Conservation (phyloP, 2,329 filamentous ascomycete genomes). For the Colletotrichum trifolii region DNA sequence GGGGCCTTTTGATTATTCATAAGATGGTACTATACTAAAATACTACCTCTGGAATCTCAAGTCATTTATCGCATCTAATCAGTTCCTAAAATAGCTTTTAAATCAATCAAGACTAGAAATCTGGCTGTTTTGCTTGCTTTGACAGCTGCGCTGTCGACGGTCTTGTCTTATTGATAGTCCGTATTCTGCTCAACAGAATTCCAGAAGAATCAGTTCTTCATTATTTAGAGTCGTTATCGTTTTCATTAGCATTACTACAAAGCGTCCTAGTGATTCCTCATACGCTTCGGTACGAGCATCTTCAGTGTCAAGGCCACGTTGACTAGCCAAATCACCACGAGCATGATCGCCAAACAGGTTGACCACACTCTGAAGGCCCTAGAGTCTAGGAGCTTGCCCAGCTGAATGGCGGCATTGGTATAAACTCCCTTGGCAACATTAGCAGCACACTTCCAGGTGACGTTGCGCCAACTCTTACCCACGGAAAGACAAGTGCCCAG, state of each 20-base stretch:
- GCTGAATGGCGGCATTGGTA: slow-evolving; percentile 49
- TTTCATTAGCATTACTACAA: not conserved
- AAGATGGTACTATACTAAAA: too few species aligned
- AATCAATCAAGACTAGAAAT: too few species aligned
- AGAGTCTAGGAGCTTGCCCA: slow-evolving; percentile 51
- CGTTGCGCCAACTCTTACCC: slow-evolving; percentile 42
- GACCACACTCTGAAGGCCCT: slow-evolving; percentile 51
- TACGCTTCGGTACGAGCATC: not conserved
- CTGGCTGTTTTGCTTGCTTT: too few species aligned
- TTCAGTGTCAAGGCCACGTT: slow-evolving; percentile 1
- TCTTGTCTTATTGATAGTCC: too few species aligned
- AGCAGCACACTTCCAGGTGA: not conserved
- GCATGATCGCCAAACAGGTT: slow-evolving; percentile 46
- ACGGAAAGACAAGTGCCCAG: slow-evolving; percentile 53
- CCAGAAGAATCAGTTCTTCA: too few species aligned
- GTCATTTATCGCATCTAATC: too few species aligned
- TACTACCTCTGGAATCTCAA: too few species aligned
- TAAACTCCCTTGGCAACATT: slow-evolving; percentile 47
- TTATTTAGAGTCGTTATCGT: too few species aligned
- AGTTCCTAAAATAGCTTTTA: too few species aligned
- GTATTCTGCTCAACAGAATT: too few species aligned
- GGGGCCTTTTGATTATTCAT: too few species aligned
- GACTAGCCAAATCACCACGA: slow-evolving; percentile 47
- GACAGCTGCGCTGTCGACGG: too few species aligned
- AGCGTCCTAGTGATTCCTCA: not conserved